These are phyloP conservation scores for Caryopteris hybrid DNA, from an alignment of 305 asterid species.

Conservation along the genomic window DNA sequence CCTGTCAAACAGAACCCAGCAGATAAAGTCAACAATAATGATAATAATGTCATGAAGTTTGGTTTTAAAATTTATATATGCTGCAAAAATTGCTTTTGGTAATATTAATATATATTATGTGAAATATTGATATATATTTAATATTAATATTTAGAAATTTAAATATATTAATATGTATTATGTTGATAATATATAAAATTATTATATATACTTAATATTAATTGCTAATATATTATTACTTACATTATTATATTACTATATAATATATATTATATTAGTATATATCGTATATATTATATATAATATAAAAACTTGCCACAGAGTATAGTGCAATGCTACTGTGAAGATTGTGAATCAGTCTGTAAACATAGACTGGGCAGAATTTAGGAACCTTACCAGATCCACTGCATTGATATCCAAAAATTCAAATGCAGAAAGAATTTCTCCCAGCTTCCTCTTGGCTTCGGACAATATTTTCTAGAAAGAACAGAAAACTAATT, in stretches of 20 bases:
- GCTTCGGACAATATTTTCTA: constrained; percentile 84
- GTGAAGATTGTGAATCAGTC: neutral
- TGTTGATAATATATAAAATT: too few relatives aligned
- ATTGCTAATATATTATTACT: too few relatives aligned
- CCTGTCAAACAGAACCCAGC: constrained; percentile 46
- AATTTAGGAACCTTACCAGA: constrained; percentile 55
- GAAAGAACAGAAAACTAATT: constrained; percentile 22
- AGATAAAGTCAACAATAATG: neutral
- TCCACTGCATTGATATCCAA: constrained; percentile 81
- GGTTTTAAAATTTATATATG: neutral
- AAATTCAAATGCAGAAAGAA: constrained; percentile 96
- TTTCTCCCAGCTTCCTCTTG: constrained; percentile 88
- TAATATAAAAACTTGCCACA: neutral
- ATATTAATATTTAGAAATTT: too few relatives aligned
- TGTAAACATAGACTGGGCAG: constrained; percentile 3
- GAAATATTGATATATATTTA: too few relatives aligned
- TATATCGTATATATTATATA: too few relatives aligned
- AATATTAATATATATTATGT: too few relatives aligned
- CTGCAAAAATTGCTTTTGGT: neutral
- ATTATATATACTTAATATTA: too few relatives aligned
- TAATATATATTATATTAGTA: too few relatives aligned
- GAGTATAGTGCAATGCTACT: constrained; percentile 16
- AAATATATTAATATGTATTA: too few relatives aligned
- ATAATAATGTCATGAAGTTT: neutral
- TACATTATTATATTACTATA: too few relatives aligned